A percentile compares a stretch with the other conserved stretches of the same genome.
These are phyloP conservation scores for Rhodotorula sp. DNA, from an alignment of 1,284 basidiomycete genomes.

Conservation along the genomic window DNA sequence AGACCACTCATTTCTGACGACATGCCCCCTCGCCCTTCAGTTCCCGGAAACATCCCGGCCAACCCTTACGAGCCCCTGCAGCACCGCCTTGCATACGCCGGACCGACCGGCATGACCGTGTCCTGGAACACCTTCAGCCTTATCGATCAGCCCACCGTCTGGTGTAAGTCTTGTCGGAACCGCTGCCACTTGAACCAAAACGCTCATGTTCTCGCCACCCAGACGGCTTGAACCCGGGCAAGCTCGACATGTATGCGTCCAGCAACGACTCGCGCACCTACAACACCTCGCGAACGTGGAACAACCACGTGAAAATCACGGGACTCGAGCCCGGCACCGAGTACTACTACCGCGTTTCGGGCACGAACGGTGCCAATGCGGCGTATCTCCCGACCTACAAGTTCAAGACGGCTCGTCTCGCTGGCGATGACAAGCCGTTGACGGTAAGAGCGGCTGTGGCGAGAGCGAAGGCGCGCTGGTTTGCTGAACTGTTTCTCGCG, in stretches of 20 bases:
- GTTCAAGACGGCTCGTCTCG: slow-evolving; percentile 35
- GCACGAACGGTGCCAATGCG: slow-evolving; percentile 27
- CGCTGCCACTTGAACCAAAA: no score
- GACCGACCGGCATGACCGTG: slow-evolving; percentile 30
- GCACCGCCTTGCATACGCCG: slow-evolving; percentile 36
- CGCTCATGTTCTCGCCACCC: neutral
- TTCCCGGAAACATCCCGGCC: slow-evolving; percentile 27
- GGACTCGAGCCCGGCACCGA: slow-evolving; percentile 31
- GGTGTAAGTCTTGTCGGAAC: neutral
- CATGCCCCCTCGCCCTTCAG: neutral
- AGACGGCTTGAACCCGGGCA: slow-evolving; percentile 23
- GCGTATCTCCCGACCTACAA: slow-evolving; percentile 33
- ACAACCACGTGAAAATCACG: slow-evolving; percentile 37
- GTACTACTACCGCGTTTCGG: slow-evolving; percentile 18
- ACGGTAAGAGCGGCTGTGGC: slow-evolving; percentile 40
- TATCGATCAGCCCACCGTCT: slow-evolving; percentile 20
- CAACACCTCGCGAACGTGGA: slow-evolving; percentile 36
- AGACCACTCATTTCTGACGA: neutral
- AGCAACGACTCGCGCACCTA: slow-evolving; percentile 28
- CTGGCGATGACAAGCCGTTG: slow-evolving; percentile 39
- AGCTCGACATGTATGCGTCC: slow-evolving; percentile 20
- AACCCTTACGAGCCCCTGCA: slow-evolving; percentile 34
- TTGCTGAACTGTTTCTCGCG: neutral
- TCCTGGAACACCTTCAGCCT: slow-evolving; percentile 29
- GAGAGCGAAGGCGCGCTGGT: slow-evolving; percentile 18